These are phyloP conservation scores for Malus sylvestris DNA, from an alignment of 306 rosid genomes.

Conservation along the genomic window DNA sequence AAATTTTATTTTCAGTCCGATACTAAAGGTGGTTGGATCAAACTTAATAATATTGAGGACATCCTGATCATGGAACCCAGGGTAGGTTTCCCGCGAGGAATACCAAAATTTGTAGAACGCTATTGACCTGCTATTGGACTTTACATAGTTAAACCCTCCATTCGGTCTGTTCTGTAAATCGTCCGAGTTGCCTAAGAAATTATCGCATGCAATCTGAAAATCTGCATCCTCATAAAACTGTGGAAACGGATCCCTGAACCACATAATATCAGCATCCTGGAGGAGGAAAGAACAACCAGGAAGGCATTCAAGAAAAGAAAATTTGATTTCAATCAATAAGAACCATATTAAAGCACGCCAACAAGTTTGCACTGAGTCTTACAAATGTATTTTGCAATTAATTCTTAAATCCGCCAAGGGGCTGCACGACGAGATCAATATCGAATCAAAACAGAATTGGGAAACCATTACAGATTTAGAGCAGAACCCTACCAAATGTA, in stretches of 20 bases:
- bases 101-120: conserved; percentile 87
- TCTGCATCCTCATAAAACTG: conserved; percentile 59
- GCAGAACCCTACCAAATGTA: neutral
- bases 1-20: conserved; percentile 67
- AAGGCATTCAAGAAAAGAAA: neutral
- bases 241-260: conserved; percentile 96
- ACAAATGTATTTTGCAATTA: neutral
- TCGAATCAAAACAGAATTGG: neutral
- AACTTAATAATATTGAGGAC: conserved; percentile 80
- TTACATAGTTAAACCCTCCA: conserved; percentile 86
- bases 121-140: conserved; percentile 75
- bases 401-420: neutral
- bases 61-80: conserved; percentile 93
- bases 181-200: conserved; percentile 60
- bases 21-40: conserved; percentile 43
- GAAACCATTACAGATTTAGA: neutral
- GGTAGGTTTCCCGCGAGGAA: conserved; percentile 60
- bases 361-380: neutral
- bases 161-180: conserved; percentile 74
- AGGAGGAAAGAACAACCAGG: conserved; percentile 9
- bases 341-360: neutral
- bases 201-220: conserved; percentile 90
- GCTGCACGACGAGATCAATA: neutral
- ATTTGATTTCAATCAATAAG: neutral
- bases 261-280: conserved; percentile 97